A percentile compares a stretch with the other conserved stretches of the same genome.
These are phyloP conservation scores for Mesembryanthemum crystallinum DNA, from an alignment of 148 eudicot genomes.

Conservation along the genomic window DNA sequence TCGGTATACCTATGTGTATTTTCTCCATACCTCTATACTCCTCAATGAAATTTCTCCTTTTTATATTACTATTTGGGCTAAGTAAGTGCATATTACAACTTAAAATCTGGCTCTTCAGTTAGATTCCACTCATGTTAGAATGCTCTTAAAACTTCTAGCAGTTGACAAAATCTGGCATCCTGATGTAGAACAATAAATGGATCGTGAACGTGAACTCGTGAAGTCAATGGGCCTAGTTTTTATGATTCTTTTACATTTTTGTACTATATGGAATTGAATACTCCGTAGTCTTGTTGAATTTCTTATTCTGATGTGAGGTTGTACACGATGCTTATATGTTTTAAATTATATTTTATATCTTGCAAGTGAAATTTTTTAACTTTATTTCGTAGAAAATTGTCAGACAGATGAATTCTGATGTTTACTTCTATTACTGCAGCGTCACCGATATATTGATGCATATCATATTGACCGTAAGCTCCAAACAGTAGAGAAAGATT, in stretches of 20 bases:
- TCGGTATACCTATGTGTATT: no score
- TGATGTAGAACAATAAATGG: neutral
- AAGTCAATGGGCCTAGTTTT: neutral
- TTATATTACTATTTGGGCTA: neutral
- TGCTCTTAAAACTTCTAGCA: neutral
- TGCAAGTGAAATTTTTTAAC: constrained; percentile 1
- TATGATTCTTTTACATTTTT: neutral
- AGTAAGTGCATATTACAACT: neutral
- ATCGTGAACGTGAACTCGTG: neutral
- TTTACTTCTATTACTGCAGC: constrained; percentile 38
- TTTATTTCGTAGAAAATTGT: neutral
- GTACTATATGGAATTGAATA: neutral
- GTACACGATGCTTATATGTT: neutral
- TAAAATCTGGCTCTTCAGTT: neutral
- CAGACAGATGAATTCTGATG: neutral
- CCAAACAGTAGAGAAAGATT: constrained; percentile 61
- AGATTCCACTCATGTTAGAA: neutral
- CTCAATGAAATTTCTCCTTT: no score
- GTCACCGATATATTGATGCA: constrained; percentile 80
- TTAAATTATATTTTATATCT: neutral
- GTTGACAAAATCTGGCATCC: neutral
- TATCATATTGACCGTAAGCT: constrained; percentile 72
- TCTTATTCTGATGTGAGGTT: neutral
- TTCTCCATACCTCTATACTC: no score
- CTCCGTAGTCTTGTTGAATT: neutral